phyloP scores from a whole-genome alignment of 306 rosid species.

The Malus fusca region DNA sequence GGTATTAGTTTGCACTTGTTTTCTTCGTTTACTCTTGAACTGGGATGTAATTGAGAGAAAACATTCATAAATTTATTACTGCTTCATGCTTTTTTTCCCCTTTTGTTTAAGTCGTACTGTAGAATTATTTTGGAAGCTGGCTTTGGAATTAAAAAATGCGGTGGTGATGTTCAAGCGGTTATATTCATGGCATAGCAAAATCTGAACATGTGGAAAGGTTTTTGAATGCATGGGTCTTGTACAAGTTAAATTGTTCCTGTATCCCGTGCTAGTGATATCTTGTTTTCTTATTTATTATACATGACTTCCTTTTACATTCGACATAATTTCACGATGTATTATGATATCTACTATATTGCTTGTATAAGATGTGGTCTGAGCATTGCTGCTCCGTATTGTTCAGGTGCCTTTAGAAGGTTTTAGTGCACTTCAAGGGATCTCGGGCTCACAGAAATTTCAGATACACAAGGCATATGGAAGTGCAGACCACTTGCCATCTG shows the following conservation, averaged over 20 bases:
- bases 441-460: constrained; percentile 97
- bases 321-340: background rate
- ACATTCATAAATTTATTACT: background rate
- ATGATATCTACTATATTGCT: background rate
- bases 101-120: background rate
- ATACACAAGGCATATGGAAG: constrained; percentile 99
- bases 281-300: background rate
- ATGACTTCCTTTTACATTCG: background rate
- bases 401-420: constrained; percentile 99
- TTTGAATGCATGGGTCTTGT: background rate
- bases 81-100: too few species aligned
- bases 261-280: background rate
- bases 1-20: constrained; percentile 34
- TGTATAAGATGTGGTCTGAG: background rate
- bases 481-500: constrained; percentile 93
- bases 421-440: constrained; percentile 97
- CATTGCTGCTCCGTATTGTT: constrained; percentile 17
- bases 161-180: background rate
- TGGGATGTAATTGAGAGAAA: background rate
- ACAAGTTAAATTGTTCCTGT: background rate
- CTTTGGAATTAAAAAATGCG: background rate
- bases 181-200: background rate
- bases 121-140: background rate
- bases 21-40: background rate
- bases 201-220: background rate